Evolutionary conservation across 2,329 filamentous ascomycete species (phyloP).

Genomic region (Emericellopsis cladophorae): DNA sequence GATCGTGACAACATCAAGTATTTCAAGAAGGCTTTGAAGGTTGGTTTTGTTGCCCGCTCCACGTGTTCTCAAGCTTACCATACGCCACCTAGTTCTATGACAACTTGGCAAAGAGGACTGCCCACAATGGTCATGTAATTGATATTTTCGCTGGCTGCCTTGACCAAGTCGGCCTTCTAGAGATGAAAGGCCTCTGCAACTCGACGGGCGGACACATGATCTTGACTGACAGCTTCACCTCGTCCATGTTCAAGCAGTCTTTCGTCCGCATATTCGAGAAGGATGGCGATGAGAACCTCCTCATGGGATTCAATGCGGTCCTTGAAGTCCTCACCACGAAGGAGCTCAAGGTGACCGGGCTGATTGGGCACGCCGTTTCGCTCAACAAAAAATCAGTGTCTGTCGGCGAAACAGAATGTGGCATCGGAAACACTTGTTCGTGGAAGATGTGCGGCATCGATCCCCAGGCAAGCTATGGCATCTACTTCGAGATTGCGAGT

Average conservation of each 20-base stretch:
- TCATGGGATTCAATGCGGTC: constrained; percentile 97
- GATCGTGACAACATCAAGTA: constrained; percentile 98
- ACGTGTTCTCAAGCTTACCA: neutral
- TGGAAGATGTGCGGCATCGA: constrained; percentile 99
- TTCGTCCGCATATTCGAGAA: constrained; percentile 97
- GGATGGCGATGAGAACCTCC: constrained; percentile 82
- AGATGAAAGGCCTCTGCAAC: constrained; percentile 97
- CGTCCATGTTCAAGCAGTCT: constrained; percentile 98
- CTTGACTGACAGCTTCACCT: constrained; percentile 93
- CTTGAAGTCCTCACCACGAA: constrained; percentile 95
- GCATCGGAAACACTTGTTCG: constrained; percentile 94
- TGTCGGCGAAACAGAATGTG: constrained; percentile 94
- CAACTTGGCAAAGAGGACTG: constrained; percentile 79
- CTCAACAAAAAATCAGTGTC: constrained; percentile 97
- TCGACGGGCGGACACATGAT: constrained; percentile 98
- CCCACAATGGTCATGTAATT: constrained; percentile 93
- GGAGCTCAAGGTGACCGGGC: constrained; percentile 91
- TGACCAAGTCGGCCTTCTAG: constrained; percentile 89
- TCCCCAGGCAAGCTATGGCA: constrained; percentile 80
- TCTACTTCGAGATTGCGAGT: constrained; percentile 96
- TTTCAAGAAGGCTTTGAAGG: constrained; percentile 97
- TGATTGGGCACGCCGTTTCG: constrained; percentile 93
- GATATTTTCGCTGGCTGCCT: constrained; percentile 97
- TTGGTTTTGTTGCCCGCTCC: constrained; percentile 19
- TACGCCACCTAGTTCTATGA: constrained; percentile 68